Evolutionary conservation across 2,329 filamentous ascomycete species (phyloP), one percentile per base, ranked within the genome.

Genomic region (Beauveria pseudobassiana): DNA sequence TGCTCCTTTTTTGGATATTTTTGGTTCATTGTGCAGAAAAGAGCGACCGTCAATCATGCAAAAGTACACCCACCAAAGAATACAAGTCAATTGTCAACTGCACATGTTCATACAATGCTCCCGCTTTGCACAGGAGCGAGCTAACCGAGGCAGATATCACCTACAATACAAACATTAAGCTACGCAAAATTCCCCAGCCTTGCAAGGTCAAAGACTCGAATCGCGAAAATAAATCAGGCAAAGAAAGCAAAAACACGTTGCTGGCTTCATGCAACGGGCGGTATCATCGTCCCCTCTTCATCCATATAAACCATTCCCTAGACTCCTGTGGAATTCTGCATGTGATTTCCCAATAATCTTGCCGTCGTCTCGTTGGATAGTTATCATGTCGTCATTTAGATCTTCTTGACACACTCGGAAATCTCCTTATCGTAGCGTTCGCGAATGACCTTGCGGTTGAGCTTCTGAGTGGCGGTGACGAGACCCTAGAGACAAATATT

Each of bases 381-480:
- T 10, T 34, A 18, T 55, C 50, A 28, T 61, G 18, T 34, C 51
- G 24, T 61, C 30, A 30, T 58, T 51, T 52, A 52, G 16, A 34
- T 46, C 55, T 52, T 66, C 72, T 76, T 74, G 59, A 77, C 68
- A 62, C 70, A 71, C 49, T 75, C 73, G n/a, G 76, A 68, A 58
- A 86, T 84, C 59, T 84, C 75, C 68, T 77, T 75, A 67, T 76
- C 75, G 69, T 82, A 85, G 57, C 73, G 75, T 43, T 80, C 77
- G 67, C 76, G 78, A 52, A 85, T 74, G 28, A 73, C 75, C 65
- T 79, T 77, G 63, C 83, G 77, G 74, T 86, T 84, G 48, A 85
- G 75, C 72, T 86, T 86, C 64, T 84, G 80, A 7, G 83, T 86
- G n/a, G 82, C 83, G 38, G 83, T 86, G 34, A 85, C 82, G 30